Evolutionary conservation across 163 green algal genomes (phyloP).

Genomic region (Scenedesmus sp.): DNA sequence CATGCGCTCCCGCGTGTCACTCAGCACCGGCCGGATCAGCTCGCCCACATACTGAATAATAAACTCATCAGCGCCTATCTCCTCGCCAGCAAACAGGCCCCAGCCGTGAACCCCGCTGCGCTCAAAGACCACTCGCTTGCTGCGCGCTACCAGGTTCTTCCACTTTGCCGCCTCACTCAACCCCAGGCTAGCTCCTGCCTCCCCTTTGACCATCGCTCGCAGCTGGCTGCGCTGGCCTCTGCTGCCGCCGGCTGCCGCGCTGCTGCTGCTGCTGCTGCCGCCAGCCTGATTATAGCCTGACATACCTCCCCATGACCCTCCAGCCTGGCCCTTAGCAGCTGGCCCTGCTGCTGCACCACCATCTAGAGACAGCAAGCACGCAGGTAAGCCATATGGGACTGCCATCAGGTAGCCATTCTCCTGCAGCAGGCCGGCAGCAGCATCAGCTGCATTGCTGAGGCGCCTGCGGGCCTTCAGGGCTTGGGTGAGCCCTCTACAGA

Average conservation of each 20-base stretch:
- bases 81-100: constrained; percentile 72
- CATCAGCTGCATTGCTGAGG: neutral
- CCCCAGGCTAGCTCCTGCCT: neutral
- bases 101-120: constrained; percentile 54
- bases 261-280: constrained; percentile 28
- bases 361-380: constrained; percentile 8
- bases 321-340: neutral
- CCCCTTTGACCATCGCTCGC: neutral
- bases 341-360: neutral
- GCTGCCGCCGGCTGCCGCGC: neutral
- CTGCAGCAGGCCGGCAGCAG: neutral
- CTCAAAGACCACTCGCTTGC: constrained; percentile 43
- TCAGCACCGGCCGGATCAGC: constrained; percentile 66
- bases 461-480: neutral
- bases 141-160: constrained; percentile 19
- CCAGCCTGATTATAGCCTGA: neutral
- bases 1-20: constrained; percentile 66
- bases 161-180: constrained; percentile 30
- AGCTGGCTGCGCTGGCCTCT: constrained; percentile 17
- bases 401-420: constrained; percentile 8
- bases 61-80: constrained; percentile 67
- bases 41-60: constrained; percentile 79
- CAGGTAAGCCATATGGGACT: constrained; percentile 16
- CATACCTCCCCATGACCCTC: neutral
- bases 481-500: neutral